Base-by-base conservation (phyloP, 345 rosid genomes). In the Anastatica hierochuntica region DNA sequence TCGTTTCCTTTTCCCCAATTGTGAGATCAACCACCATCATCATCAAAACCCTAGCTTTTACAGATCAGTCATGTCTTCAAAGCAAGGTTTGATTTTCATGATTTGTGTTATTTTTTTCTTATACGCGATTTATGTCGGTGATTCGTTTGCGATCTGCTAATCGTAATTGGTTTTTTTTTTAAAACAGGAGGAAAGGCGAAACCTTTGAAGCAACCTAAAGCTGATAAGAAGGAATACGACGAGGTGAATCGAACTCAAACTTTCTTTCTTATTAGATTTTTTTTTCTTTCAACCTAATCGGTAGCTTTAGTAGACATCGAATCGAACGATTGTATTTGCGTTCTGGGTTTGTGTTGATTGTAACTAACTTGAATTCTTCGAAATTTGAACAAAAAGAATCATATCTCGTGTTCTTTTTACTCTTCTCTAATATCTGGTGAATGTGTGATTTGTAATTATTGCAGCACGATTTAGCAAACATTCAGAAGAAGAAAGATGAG, bases 401-500 rank as follows among this genome's bases (percentile, higher is more conserved):
- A 13, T 39, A 12, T 36, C 30, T 35, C 43, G 23, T 49, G 14
- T 14, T 38, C 44, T 0, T 1, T n/a, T n/a, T n/a, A n/a, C n/a
- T n/a, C n/a, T n/a, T n/a, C n/a, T n/a, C n/a, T n/a, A n/a, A n/a
- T n/a, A n/a, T n/a, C n/a, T n/a, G n/a, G n/a, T n/a, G n/a, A n/a
- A n/a, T n/a, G n/a, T n/a, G n/a, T n/a, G n/a, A n/a, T n/a, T n/a
- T n/a, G n/a, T 24, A 0, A 2, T 61, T 8, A 1, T 1, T 65
- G 63, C 80, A 80, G 90, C 34, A 37, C 41, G 90, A 85, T 52
- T 6, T 73, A 52, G 83, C 76, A 14, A 73, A 77, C 71, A 43
- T 85, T 45, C 87, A 85, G 79, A 82, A 82, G 64, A 82, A 82
- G 75, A 80, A 80, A 58, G 95, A 85, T 0, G 90, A 86, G 60